phyloP scores from a whole-genome alignment of 2,329 filamentous ascomycete genomes.

The Monilinia fructigena region DNA sequence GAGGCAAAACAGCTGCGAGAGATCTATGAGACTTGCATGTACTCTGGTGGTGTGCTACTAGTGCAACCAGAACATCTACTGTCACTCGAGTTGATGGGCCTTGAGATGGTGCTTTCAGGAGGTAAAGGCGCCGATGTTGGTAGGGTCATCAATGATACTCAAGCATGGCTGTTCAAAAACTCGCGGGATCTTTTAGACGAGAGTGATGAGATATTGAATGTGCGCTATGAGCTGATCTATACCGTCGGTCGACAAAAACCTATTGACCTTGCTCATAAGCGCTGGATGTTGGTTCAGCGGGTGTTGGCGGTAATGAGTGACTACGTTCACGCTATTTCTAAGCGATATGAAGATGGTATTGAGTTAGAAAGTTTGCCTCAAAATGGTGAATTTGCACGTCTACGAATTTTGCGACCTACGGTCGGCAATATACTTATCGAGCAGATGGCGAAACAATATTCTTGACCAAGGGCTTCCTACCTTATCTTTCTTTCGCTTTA shows the following conservation, averaged over 20 bases:
- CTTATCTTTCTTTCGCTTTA: constrained; percentile 41
- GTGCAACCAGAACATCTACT: constrained; percentile 63
- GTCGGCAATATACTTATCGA: constrained; percentile 40
- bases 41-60: constrained; percentile 54
- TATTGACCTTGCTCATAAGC: constrained; percentile 52
- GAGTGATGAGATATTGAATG: constrained; percentile 62
- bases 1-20: constrained; percentile 43
- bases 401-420: constrained; percentile 47
- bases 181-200: constrained; percentile 62
- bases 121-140: constrained; percentile 38
- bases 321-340: constrained; percentile 39
- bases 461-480: constrained; percentile 46
- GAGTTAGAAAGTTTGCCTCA: constrained; percentile 42
- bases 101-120: constrained; percentile 48
- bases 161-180: constrained; percentile 46
- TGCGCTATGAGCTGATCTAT: constrained; percentile 62
- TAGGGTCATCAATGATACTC: constrained; percentile 42
- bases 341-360: constrained; percentile 42
- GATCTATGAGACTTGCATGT: constrained; percentile 49
- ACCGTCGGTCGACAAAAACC: constrained; percentile 54
- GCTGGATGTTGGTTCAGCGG: constrained; percentile 57
- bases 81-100: constrained; percentile 61
- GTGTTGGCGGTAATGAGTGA: constrained; percentile 48
- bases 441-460: constrained; percentile 43
- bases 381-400: constrained; percentile 47